A percentile compares a stretch with the other conserved stretches of the same genome.
Conservation (phyloP, 306 rosid species). For the Corylus heterophylla region DNA sequence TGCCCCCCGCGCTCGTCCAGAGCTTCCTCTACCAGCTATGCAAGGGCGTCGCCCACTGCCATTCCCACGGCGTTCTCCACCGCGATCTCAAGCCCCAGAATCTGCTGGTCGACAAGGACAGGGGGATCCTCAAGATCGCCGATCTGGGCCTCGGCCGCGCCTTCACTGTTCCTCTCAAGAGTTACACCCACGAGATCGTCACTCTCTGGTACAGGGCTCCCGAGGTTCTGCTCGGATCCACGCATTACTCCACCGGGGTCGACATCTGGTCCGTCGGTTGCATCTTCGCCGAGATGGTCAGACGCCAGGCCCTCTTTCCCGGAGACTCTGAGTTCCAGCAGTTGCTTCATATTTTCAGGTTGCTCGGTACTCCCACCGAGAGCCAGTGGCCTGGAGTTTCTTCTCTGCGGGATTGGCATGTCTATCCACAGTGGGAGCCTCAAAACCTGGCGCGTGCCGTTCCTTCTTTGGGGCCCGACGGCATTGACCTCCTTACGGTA, state of each 20-base stretch:
- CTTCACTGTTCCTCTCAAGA: constrained; percentile 91
- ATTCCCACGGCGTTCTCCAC: constrained; percentile 90
- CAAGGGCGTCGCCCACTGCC: constrained; percentile 95
- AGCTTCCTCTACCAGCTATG: constrained; percentile 89
- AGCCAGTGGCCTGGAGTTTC: constrained; percentile 88
- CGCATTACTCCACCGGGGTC: constrained; percentile 89
- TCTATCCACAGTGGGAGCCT: constrained; percentile 85
- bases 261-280: constrained; percentile 99
- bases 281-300: constrained; percentile 91
- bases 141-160: constrained; percentile 92
- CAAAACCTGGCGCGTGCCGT: constrained; percentile 73
- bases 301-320: constrained; percentile 84
- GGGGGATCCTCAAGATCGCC: constrained; percentile 84
- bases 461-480: constrained; percentile 72
- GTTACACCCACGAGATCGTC: constrained; percentile 94
- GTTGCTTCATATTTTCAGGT: constrained; percentile 87
- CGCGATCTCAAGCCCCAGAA: constrained; percentile 95
- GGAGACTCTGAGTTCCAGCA: constrained; percentile 98
- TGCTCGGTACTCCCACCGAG: constrained; percentile 87
- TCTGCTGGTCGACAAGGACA: constrained; percentile 68
- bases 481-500: constrained; percentile 84
- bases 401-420: constrained; percentile 88
- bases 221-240: constrained; percentile 85
- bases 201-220: constrained; percentile 98
- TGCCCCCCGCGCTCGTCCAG: constrained; percentile 53